phyloP scores from a whole-genome alignment of 1,284 basidiomycete genomes.

The Garcileccinum viscosum region DNA sequence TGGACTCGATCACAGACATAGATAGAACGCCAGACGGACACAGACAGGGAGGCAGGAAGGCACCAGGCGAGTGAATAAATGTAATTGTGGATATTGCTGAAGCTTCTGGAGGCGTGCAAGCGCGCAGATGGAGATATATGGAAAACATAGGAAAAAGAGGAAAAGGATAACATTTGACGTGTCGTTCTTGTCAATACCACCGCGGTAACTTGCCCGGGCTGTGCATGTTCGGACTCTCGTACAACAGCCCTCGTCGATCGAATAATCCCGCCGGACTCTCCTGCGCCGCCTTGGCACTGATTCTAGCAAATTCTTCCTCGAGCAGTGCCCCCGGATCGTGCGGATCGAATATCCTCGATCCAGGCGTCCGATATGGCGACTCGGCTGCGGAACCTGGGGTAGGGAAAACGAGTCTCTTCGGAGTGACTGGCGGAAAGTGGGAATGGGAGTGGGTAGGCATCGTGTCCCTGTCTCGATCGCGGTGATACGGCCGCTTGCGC shows the following conservation, averaged over 20 bases:
- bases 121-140: background rate
- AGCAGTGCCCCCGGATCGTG: constrained; percentile 68
- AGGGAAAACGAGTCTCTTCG: constrained; percentile 57
- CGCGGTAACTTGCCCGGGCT: constrained; percentile 55
- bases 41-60: background rate
- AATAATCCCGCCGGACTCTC: constrained; percentile 68
- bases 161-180: background rate
- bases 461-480: constrained; percentile 34
- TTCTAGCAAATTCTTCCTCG: constrained; percentile 67
- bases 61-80: background rate
- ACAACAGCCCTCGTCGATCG: constrained; percentile 56
- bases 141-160: background rate
- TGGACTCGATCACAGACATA: background rate
- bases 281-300: constrained; percentile 46
- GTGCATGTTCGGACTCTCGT: constrained; percentile 61
- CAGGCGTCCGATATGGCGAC: constrained; percentile 69
- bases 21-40: background rate
- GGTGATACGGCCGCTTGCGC: constrained; percentile 49
- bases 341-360: constrained; percentile 63
- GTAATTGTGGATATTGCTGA: background rate
- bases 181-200: constrained; percentile 50
- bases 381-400: constrained; percentile 35
- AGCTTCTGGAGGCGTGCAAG: background rate
- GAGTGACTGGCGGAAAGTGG: constrained; percentile 59
- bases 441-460: constrained; percentile 15